A percentile compares a stretch with the other conserved stretches of the same genome.
phyloP scores from a whole-genome alignment of 148 eudicot genomes.

The Euryodendron excelsum region DNA sequence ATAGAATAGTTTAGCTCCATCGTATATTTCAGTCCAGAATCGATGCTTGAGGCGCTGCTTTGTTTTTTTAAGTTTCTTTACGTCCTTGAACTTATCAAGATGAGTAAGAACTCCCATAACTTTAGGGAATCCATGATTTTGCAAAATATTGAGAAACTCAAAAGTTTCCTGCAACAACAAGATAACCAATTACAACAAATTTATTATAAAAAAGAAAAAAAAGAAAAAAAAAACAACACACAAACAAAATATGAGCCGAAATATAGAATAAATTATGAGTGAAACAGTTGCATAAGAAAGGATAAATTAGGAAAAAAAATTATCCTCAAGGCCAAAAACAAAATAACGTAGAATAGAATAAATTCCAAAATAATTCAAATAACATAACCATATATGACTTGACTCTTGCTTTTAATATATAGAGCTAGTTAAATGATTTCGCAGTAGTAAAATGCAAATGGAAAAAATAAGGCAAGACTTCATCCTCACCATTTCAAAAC shows the following conservation, averaged over 20 bases:
- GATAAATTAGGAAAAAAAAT: not conserved
- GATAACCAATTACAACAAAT: not conserved
- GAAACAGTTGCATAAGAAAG: not conserved
- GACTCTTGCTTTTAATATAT: not conserved
- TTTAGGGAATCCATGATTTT: conserved; percentile 89
- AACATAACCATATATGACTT: not conserved
- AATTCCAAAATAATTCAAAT: not conserved
- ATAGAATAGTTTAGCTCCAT: conserved; percentile 88
- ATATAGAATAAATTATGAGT: not conserved
- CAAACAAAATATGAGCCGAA: not conserved
- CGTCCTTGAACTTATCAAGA: conserved; percentile 90
- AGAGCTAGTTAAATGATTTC: not conserved
- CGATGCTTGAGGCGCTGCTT: conserved; percentile 95
- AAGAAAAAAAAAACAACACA: not conserved
- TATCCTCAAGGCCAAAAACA: not conserved
- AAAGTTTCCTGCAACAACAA: conserved; percentile 71
- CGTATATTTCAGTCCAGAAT: conserved; percentile 89
- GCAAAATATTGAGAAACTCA: conserved; percentile 89
- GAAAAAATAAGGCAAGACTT: too few species aligned
- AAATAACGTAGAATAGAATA: not conserved
- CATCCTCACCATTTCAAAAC: conserved; percentile 97
- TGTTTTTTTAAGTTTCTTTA: conserved; percentile 80
- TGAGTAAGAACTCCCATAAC: conserved; percentile 98
- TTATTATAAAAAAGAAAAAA: not conserved
- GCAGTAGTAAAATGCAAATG: not conserved